These are phyloP conservation scores for Abrus pulchellus DNA, from an alignment of 306 rosid genomes.

Conservation along the genomic window DNA sequence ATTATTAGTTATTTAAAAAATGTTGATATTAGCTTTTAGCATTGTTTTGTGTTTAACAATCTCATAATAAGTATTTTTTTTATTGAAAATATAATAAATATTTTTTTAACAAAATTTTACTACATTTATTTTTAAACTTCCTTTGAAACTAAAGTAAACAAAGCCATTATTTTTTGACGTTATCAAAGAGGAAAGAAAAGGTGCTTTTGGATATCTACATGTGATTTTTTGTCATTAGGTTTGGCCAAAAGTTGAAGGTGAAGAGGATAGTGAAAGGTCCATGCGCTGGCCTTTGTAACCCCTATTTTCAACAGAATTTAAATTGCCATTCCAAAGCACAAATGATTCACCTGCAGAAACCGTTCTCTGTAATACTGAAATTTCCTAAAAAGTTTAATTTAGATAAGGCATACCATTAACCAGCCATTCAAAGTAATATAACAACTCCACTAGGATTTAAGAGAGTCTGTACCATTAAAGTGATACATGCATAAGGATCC, in stretches of 20 bases:
- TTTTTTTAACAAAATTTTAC: no score
- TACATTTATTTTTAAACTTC: no score
- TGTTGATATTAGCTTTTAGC: no score
- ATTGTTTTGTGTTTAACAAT: no score
- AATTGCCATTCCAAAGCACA: not conserved
- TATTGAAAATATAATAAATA: no score
- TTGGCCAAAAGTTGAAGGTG: slow-evolving; percentile 32
- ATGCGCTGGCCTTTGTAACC: slow-evolving; percentile 3
- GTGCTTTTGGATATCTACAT: not conserved
- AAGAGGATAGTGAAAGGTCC: slow-evolving; percentile 24
- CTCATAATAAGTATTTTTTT: no score
- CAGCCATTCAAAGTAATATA: not conserved
- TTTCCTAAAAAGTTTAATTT: not conserved
- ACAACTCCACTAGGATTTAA: not conserved
- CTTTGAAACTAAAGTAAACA: no score
- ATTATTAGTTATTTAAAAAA: not conserved
- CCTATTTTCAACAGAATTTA: not conserved
- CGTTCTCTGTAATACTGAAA: not conserved
- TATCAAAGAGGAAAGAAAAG: not conserved
- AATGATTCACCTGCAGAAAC: not conserved
- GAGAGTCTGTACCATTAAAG: not conserved
- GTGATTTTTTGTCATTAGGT: slow-evolving; percentile 18
- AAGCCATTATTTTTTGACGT: not conserved
- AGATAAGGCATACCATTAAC: not conserved
- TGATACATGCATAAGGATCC: not conserved